Conservation (phyloP, 208 protist species). For the Trypanosoma cruzi region DNA sequence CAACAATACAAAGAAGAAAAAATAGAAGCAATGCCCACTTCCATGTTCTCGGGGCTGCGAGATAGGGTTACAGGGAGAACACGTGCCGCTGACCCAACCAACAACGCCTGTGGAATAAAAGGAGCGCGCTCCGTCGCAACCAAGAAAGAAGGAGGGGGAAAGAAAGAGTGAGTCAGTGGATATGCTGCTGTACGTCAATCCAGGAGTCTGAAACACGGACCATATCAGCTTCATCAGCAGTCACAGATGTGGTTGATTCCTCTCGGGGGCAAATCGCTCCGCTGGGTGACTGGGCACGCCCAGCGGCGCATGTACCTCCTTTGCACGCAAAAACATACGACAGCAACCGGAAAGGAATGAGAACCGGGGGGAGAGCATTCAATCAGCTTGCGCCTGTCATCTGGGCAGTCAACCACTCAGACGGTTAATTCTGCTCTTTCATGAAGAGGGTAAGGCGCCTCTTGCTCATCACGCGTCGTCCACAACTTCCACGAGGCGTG, state of each 20-base stretch:
- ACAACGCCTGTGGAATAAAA: slow-evolving; percentile 34
- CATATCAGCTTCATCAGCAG: slow-evolving; percentile 75
- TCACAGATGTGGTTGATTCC: neutral
- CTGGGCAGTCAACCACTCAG: too few relatives aligned
- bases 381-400: too few relatives aligned
- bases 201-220: slow-evolving; percentile 75
- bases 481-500: too few relatives aligned
- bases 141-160: neutral
- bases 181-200: slow-evolving; percentile 72
- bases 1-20: slow-evolving; percentile 10
- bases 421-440: too few relatives aligned
- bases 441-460: too few relatives aligned
- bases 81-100: slow-evolving; percentile 32
- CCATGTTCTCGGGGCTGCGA: too few relatives aligned
- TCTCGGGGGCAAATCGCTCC: slow-evolving; percentile 30
- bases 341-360: neutral
- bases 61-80: slow-evolving; percentile 37
- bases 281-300: slow-evolving; percentile 1
- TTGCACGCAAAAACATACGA: neutral
- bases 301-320: slow-evolving; percentile 22
- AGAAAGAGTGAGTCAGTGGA: slow-evolving; percentile 43
- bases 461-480: too few relatives aligned
- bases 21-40: too few relatives aligned
- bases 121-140: neutral
- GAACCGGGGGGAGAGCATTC: too few relatives aligned